A percentile compares a stretch with the other conserved stretches of the same genome.
These are phyloP conservation scores for Thelephora terrestris DNA, from an alignment of 1,284 basidiomycete genomes.

Conservation along the genomic window DNA sequence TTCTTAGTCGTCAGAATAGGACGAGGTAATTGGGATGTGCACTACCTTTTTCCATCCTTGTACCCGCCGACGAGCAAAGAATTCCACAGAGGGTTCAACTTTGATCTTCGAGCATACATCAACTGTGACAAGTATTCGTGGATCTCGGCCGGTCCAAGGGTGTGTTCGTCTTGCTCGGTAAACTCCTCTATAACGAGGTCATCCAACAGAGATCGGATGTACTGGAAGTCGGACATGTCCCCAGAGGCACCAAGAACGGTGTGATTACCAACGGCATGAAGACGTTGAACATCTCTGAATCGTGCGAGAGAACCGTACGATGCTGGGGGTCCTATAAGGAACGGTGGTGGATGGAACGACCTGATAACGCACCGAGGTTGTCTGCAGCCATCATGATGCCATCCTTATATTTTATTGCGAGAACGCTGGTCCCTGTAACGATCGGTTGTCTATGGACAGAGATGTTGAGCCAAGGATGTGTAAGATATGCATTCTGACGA, in stretches of 20 bases:
- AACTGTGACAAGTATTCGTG: conserved; percentile 89
- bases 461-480: neutral
- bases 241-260: conserved; percentile 90
- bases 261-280: conserved; percentile 74
- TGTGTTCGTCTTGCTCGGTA: conserved; percentile 74
- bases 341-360: neutral
- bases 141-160: conserved; percentile 81
- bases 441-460: conserved; percentile 68
- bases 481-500: conserved; percentile 17
- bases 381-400: conserved; percentile 99
- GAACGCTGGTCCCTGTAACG: conserved; percentile 92
- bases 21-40: conserved; percentile 1
- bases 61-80: conserved; percentile 89
- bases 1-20: neutral
- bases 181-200: conserved; percentile 72
- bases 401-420: conserved; percentile 91
- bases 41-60: conserved; percentile 69
- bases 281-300: conserved; percentile 90
- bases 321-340: conserved; percentile 35
- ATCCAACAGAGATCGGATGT: conserved; percentile 75
- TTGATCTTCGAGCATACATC: conserved; percentile 84
- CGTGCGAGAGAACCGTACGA: conserved; percentile 97
- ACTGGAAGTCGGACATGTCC: conserved; percentile 98
- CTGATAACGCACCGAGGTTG: conserved; percentile 65
- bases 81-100: conserved; percentile 96